Percentiles rank a stretch among this genome's conserved stretches.
These are phyloP conservation scores for Moesziomyces aphidis DNA, from an alignment of 1,284 basidiomycete species.

Conservation along the genomic window DNA sequence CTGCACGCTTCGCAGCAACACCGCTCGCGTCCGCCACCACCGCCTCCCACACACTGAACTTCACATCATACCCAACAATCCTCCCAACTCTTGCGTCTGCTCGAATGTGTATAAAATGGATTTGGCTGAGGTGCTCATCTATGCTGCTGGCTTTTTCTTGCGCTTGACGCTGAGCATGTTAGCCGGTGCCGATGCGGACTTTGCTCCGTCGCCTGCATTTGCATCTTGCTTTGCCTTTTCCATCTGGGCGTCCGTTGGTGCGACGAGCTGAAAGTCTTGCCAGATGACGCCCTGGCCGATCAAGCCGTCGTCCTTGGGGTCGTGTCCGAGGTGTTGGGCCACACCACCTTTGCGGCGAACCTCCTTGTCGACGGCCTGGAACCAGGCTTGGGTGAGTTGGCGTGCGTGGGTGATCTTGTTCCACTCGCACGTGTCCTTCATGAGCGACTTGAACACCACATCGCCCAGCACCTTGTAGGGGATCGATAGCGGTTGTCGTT, in stretches of 20 bases:
- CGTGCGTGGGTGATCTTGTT: conserved; percentile 17
- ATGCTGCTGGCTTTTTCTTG: conserved; percentile 39
- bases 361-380: conserved; percentile 46
- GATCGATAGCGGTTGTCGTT: conserved; percentile 44
- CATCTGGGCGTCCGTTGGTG: conserved; percentile 23
- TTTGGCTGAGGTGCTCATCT: not conserved
- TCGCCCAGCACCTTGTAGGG: conserved; percentile 54
- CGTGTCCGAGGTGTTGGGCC: conserved; percentile 1
- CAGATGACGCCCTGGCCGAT: conserved; percentile 43
- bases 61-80: not conserved
- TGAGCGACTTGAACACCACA: conserved; percentile 53
- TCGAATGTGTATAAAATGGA: too few relatives aligned
- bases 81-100: too few relatives aligned
- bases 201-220: not conserved
- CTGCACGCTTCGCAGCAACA: conserved; percentile 26
- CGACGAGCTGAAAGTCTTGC: conserved; percentile 28
- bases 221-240: conserved; percentile 19
- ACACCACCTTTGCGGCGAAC: conserved; percentile 52
- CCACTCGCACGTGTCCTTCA: conserved; percentile 63
- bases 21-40: conserved; percentile 3
- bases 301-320: conserved; percentile 4
- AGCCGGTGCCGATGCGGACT: not conserved
- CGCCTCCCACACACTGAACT: not conserved
- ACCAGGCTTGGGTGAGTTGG: conserved; percentile 49
- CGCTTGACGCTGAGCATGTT: conserved; percentile 49